Conservation (phyloP, 2,329 filamentous ascomycete genomes). For the Pleoardoris graminearum region DNA sequence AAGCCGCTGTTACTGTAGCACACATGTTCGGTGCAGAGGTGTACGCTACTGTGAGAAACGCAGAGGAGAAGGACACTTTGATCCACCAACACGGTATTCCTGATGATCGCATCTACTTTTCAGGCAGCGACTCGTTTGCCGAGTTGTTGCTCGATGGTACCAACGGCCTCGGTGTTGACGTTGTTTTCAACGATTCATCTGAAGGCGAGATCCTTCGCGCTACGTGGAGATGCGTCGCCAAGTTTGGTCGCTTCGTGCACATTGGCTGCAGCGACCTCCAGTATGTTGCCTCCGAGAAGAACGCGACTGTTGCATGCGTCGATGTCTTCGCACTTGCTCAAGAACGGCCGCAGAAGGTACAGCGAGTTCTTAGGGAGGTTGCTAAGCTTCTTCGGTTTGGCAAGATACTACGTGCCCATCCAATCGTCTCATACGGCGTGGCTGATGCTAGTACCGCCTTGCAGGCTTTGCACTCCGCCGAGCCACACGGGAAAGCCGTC, state of each 20-base stretch:
- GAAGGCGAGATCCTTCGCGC: constrained; percentile 30
- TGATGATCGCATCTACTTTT: constrained; percentile 38
- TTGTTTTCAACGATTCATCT: constrained; percentile 36
- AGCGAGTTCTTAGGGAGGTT: constrained; percentile 22
- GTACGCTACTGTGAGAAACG: constrained; percentile 30
- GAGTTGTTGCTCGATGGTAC: constrained; percentile 30
- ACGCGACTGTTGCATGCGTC: constrained; percentile 17
- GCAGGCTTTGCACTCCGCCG: constrained; percentile 15
- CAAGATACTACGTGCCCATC: constrained; percentile 15
- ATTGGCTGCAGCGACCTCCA: constrained; percentile 2
- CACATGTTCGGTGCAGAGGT: constrained; percentile 25
- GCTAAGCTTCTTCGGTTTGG: constrained; percentile 21
- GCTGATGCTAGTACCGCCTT: constrained; percentile 19
- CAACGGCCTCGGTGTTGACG: constrained; percentile 38
- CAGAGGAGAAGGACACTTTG: constrained; percentile 26
- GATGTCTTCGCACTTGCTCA: constrained; percentile 17
- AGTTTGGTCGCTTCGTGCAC: constrained; percentile 27
- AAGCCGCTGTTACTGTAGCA: constrained; percentile 34
- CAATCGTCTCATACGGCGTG: constrained; percentile 16
- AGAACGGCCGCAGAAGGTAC: constrained; percentile 19
- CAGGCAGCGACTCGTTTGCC: constrained; percentile 29
- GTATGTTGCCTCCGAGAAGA: constrained; percentile 15
- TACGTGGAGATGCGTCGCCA: constrained; percentile 52
- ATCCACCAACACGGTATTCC: constrained; percentile 23
- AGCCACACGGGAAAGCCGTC: constrained; percentile 19